A percentile compares a stretch with the other conserved stretches of the same genome.
Conservation (phyloP, 176 grass and related monocot genomes). For the Saccharum spontaneum region DNA sequence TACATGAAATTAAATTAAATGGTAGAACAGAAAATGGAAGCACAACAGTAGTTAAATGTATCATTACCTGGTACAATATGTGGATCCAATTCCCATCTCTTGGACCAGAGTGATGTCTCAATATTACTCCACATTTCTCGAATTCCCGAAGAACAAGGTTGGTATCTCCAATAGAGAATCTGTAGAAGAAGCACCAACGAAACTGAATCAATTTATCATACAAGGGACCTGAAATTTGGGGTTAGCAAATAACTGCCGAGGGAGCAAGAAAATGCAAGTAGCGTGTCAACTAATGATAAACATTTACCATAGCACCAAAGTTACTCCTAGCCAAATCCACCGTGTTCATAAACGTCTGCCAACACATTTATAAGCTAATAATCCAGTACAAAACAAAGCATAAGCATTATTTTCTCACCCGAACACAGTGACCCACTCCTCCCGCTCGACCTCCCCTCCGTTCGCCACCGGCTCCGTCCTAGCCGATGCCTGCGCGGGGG, state of each 20-base stretch:
- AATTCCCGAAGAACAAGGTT: constrained; percentile 81
- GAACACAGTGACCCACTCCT: constrained; percentile 92
- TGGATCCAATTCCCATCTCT: constrained; percentile 91
- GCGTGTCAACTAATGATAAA: neutral
- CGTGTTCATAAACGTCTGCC: no score
- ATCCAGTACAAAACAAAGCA: neutral
- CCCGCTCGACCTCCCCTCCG: constrained; percentile 50
- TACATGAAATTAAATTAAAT: neutral
- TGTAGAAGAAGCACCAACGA: constrained; percentile 25
- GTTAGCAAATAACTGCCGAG: neutral
- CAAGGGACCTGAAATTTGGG: neutral
- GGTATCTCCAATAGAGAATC: constrained; percentile 69
- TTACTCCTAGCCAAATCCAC: no score
- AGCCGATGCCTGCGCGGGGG: constrained; percentile 31
- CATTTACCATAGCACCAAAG: no score
- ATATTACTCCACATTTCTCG: constrained; percentile 89
- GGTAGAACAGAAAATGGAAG: neutral
- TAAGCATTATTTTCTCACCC: constrained; percentile 51
- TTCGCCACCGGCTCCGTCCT: constrained; percentile 32
- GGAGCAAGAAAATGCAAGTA: neutral
- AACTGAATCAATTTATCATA: constrained; percentile 20
- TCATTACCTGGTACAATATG: constrained; percentile 86
- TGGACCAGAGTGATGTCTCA: constrained; percentile 74
- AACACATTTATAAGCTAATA: neutral
- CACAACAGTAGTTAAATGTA: neutral